Evolutionary conservation across 306 rosid species (phyloP), one percentile per base, ranked within the genome.

Genomic region (Comarum palustre): DNA sequence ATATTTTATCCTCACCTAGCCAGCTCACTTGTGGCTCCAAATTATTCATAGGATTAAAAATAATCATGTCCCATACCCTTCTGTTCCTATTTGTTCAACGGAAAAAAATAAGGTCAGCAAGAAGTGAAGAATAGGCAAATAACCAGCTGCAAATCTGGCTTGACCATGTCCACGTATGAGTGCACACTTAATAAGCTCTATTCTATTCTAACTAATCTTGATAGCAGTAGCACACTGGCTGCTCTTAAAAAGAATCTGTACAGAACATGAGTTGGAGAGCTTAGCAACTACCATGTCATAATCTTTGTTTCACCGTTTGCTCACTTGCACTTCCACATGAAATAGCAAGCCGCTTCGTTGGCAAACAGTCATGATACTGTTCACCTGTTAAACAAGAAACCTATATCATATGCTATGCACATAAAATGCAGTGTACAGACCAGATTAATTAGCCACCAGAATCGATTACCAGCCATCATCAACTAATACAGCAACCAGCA

Each of bases 21-120:
- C 61, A 27, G 63, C 62, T 13, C 57, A 63, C 41, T 64, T 51
- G 76, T 71, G 80, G 59, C 72, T 62, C 47, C 36, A 51, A 31
- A 61, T 29, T 42, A 39, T 65, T 54, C 45, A 24, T 51, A 42
- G 17, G 57, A 77, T 47, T 8, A 51, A 50, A 20, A 11, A 36
- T 12, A 71, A 54, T 14, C 27, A 9, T 63, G 10, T 54, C 20
- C 0, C 11, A 32, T 19, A 69, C 5, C 38, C 9, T 4, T 45
- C 8, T 48, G 11, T 19, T 48, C 55, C 45, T 19, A 29, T 63
- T 0, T 17, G n/a, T 4, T 15, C 25, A 14, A 8, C 0, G 1
- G 15, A 29, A 27, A 16, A 27, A 58, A 17, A 2, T 8, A 68
- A 16, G 12, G 4, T 47, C 14, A 68, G 38, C 43, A 8, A 31